Conservation (phyloP, 1,139 yeast species). For the Suhomyces coccinellae region DNA sequence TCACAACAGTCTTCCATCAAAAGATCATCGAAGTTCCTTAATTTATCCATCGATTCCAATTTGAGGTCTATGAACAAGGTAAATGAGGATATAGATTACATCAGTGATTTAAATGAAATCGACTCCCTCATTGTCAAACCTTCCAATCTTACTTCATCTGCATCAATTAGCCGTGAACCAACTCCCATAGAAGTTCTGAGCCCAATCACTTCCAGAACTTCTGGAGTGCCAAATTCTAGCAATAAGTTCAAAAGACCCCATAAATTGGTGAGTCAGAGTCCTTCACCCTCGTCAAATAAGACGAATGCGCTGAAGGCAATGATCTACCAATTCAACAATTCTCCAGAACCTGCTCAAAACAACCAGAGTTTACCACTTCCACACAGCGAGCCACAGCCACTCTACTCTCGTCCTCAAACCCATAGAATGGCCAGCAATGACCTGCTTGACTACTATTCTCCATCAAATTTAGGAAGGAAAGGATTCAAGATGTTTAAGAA, state of each 20-base stretch:
- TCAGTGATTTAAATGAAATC: slow-evolving; percentile 33
- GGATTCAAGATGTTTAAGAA: slow-evolving; percentile 39
- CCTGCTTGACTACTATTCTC: slow-evolving; percentile 25
- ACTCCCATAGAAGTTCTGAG: slow-evolving; percentile 23
- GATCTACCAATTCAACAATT: slow-evolving; percentile 13
- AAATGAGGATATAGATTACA: slow-evolving; percentile 26
- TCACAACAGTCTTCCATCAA: slow-evolving; percentile 35
- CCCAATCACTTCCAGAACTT: slow-evolving; percentile 18
- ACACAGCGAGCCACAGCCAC: not conserved
- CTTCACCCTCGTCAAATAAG: slow-evolving; percentile 38
- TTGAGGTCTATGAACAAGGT: slow-evolving; percentile 16
- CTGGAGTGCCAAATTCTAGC: slow-evolving; percentile 14
- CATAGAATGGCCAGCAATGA: slow-evolving; percentile 6
- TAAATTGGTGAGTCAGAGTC: slow-evolving; percentile 46
- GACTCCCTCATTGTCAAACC: slow-evolving; percentile 21
- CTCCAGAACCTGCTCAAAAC: slow-evolving; percentile 7
- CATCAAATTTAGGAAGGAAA: slow-evolving; percentile 33
- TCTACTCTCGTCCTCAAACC: slow-evolving; percentile 5
- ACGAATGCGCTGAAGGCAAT: slow-evolving; percentile 11
- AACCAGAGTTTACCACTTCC: not conserved
- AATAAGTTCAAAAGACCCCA: slow-evolving; percentile 52
- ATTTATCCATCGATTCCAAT: slow-evolving; percentile 45
- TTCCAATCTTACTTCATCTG: slow-evolving; percentile 1
- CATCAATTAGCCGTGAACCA: slow-evolving; percentile 16
- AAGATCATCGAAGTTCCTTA: slow-evolving; percentile 49